These are phyloP conservation scores for Coemansia sp. DNA, from an alignment of 192 early-diverging fungal genomes.

Conservation along the genomic window DNA sequence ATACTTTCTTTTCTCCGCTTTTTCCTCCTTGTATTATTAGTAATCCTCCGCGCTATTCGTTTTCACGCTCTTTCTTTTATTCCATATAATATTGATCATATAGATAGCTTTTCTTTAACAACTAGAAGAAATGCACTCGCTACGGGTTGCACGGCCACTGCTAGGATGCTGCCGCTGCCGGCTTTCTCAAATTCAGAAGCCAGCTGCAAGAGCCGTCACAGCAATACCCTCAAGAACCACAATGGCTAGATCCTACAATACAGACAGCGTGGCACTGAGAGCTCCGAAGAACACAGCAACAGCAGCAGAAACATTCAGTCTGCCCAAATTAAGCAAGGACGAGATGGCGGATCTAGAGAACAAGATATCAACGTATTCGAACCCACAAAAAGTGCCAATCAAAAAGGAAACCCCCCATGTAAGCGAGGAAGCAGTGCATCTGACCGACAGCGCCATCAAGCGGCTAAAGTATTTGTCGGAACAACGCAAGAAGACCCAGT, in stretches of 20 bases:
- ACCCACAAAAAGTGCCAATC: not conserved
- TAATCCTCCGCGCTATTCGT: not conserved
- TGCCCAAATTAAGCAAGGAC: constrained; percentile 34
- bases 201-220: not conserved
- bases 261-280: not conserved
- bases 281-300: not conserved
- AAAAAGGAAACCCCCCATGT: not conserved
- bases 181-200: not conserved
- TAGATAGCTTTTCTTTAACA: not conserved
- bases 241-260: not conserved
- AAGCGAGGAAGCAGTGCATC: constrained; percentile 25
- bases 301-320: constrained; percentile 30
- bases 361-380: constrained; percentile 28
- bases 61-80: not conserved
- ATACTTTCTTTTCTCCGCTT: not conserved
- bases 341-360: constrained; percentile 23
- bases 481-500: constrained; percentile 49
- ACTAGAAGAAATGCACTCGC: not conserved
- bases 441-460: constrained; percentile 46
- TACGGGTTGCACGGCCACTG: not conserved
- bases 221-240: not conserved
- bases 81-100: not conserved
- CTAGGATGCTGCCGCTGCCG: not conserved
- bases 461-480: constrained; percentile 45
- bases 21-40: not conserved